Base-by-base conservation (phyloP, 495 filamentous ascomycete genomes). In the Trichoderma parareesei region DNA sequence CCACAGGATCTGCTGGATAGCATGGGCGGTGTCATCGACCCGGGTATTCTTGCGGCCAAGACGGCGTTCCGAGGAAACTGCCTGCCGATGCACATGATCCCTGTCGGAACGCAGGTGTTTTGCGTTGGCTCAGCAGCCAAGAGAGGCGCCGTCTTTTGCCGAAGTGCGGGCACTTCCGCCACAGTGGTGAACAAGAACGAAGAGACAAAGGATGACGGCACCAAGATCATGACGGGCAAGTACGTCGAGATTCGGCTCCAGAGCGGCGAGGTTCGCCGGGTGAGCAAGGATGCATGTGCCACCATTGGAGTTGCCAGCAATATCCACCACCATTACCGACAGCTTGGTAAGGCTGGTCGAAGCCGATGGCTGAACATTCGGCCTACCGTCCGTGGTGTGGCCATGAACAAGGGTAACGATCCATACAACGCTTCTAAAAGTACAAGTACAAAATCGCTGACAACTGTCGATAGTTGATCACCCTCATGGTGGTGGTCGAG, bases 401-500 rank as follows among this genome's bases (percentile, higher is more conserved):
- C 94, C 20, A 98, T 98, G 94, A 98, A 98, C 76, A 92, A 93
- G 66, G 82, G 87, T 89, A 77, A 71, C 84, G 76, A 27, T 27
- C 27, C 27, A 27, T 27, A 27, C 27, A 27, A 27, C 61, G 65
- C 7, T 27, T 38, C 4, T 55, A 5, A 43, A 16, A 38, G 20
- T 37, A n/a, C 38, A 60, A 5, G 37, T 35, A 14, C 40, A 13
- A 38, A 9, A 14, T 5, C 63, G 64, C 71, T 78, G 66, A 79
- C 66, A n/a, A 5, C 20, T 40, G 9, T 66, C 16, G 67, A 57
- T 65, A 86, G 84, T 79, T 67, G 95, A 98, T 69, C 94, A 98
- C 84, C 93, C 94, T 69, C 94, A 98, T 77, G 94, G 94, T 84
- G 94, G 94, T 88, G 94, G 94, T 73, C 84, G 95, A 80, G 94